Evolutionary conservation across 2,329 filamentous ascomycete species (phyloP), one percentile per base, ranked within the genome.

Genomic region (Ophiostoma ulmi): DNA sequence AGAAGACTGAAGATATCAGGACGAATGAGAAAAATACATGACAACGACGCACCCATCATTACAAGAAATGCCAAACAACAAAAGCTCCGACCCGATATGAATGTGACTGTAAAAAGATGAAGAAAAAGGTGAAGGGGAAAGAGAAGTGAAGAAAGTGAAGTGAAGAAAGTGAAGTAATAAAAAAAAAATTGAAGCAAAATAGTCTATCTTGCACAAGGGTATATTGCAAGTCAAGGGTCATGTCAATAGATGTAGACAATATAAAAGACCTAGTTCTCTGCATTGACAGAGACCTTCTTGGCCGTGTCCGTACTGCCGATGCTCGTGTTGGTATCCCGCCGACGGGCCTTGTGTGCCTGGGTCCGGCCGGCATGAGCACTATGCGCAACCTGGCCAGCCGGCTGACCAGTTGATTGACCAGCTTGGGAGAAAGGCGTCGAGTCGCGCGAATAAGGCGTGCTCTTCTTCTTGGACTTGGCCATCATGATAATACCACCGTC

Each of bases 261-360:
- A 36, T 41, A 41, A 7, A 22, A 39, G n/a, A 7, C 26, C 20
- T 44, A 69, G 17, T 69, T 67, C 36, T 69, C 67, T 8, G 64
- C n/a, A 66, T 71, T 52, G n/a, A 74, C 44, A 5, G 72, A 48
- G 17, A 87, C 76, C 76, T 87, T 88, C 79, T 88, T 89, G 55
- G 87, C 87, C 63, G 87, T 90, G 74, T 89, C 87, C 1, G 86
- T 88, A 76, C 87, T 89, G 41, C 84, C 85, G 38, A 86, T 84
- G 74, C 86, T 88, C 1, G 84, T 85, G 74, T 88, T 87, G 0
- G 87, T 89, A 74, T 87, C 85, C 41, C 87, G 83, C 71, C 87
- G 81, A 72, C 80, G 80, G 2, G 82, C 79, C 65, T 67, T 66
- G 41, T 72, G 70, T 3, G 63, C 44, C 1, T 79, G 79, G 69